Evolutionary conservation across 768 basidiomycete species (phyloP), one percentile per base, ranked within the genome.

Genomic region (Xerocomellus dryophilus): DNA sequence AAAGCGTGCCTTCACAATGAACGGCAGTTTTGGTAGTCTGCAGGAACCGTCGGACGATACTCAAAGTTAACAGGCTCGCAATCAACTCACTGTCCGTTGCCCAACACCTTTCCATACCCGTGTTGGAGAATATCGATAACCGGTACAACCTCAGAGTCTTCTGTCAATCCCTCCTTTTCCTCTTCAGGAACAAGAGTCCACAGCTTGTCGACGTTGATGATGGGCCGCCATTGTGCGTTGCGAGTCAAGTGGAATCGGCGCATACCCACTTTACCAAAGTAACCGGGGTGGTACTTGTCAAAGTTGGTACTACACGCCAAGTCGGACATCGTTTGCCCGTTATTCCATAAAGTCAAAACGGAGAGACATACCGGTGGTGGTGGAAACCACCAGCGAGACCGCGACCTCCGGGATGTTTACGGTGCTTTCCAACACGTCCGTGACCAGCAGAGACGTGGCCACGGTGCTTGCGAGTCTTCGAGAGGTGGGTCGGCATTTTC

Each of bases 211-310:
- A 98, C 86, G 79, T 99, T 99, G 87, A 99, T 91, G 71, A 88
- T 89, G 18, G 96, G 94, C 59, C 88, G 84, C 94, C 93, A 97
- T 76, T 85, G 80, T 63, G 81, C 74, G 75, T 97, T 97, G 75
- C 86, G 87, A 51, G 90, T 93, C 59, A 93, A 76, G 74, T 99
- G 97, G 90, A 89, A 99, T 76, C 88, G 87, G 72, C 97, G 86
- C 96, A 99, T 99, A 92, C 97, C 97, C 73, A 96, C 93, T 79
- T 98, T 98, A 81, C 95, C 95, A 74, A 96, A 98, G 93, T 98
- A 98, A 90, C 95, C 95, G 74, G 94, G 94, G 78, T 98, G 95
- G 88, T 93, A 98, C 79, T 96, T 96, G 77, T 96, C 94, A 71
- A 96, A 91, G 81, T 98, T 97, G 70, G 89, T 95, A 57, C 94